Evolutionary conservation across 345 rosid species (phyloP), one percentile per base, ranked within the genome.

Genomic region (Heritiera fomes): DNA sequence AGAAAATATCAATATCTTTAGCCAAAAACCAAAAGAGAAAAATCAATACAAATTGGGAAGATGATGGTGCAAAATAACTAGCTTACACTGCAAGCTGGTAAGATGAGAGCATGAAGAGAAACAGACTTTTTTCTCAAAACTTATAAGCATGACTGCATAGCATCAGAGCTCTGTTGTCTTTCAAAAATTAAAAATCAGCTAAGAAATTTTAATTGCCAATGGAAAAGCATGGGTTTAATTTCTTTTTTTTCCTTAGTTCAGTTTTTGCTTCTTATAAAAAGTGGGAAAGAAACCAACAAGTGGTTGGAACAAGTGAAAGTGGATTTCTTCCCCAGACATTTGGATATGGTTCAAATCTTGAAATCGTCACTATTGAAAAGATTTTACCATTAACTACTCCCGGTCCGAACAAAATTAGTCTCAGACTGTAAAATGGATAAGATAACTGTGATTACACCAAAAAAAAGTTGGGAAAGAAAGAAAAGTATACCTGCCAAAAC

Each of bases 401-500:
- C 28, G 0, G 28, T 23, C 28, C 28, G 28, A 23, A 23, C 28
- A 23, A 0, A 0, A 23, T 23, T 23, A 23, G 28, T 23, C 28
- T 23, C 28, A 23, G 28, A 23, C 28, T 0, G 0, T 23, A 23
- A 23, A 23, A 23, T 23, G 28, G 28, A 23, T 23, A 23, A 23
- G 28, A 23, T 23, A 23, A 23, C 28, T 23, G 28, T 23, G 28
- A 0, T 23, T 23, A 23, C 28, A 23, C 28, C 28, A 23, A 23
- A 23, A 23, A 23, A 23, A 32, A 71, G 43, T 20, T 30, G 20
- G 59, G 43, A 71, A 74, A 77, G 0, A 38, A 41, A 60, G 61
- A 45, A 63, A 30, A 69, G 4, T 7, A 78, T 89, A 95, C 98
- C 99, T 88, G 85, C 99, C 99, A 80, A 92, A 86, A 72, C 93